Percentiles rank a stretch among this genome's conserved stretches.
phyloP scores from a whole-genome alignment of 2,329 filamentous ascomycete species.

The Neonectria hederae region DNA sequence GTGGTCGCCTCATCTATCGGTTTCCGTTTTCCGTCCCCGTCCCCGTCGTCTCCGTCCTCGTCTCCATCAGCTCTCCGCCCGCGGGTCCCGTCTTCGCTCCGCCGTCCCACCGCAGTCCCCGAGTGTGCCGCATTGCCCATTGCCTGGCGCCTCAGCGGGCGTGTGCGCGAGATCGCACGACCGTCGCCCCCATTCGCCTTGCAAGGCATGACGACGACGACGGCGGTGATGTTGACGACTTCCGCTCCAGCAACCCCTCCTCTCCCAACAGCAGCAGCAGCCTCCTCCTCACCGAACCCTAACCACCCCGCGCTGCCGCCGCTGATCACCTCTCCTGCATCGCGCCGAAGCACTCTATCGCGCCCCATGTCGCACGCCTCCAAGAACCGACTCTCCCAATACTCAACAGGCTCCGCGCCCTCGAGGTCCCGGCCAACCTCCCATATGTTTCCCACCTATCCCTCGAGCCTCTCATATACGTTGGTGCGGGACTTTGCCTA shows the following conservation, averaged over 20 bases:
- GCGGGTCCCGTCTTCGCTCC: constrained; percentile 26
- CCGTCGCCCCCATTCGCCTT: constrained; percentile 36
- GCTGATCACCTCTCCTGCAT: constrained; percentile 65
- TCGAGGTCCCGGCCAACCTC: constrained; percentile 81
- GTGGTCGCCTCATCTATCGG: constrained; percentile 23
- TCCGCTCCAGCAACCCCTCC: constrained; percentile 65
- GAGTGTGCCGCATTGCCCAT: constrained; percentile 32
- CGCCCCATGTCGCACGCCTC: constrained; percentile 79
- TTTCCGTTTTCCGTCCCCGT: not conserved
- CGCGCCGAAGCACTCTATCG: constrained; percentile 68
- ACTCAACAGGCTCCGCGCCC: constrained; percentile 75
- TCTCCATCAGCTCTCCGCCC: constrained; percentile 22
- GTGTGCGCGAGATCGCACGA: constrained; percentile 45
- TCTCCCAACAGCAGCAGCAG: constrained; percentile 56
- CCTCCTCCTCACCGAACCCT: constrained; percentile 55
- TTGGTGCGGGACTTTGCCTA: constrained; percentile 97
- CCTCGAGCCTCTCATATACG: constrained; percentile 88
- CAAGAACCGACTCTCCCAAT: constrained; percentile 84
- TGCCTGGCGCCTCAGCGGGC: constrained; percentile 41
- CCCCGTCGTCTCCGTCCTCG: constrained; percentile 7
- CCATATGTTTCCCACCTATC: constrained; percentile 83
- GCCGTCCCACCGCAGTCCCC: constrained; percentile 35
- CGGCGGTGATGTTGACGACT: constrained; percentile 66
- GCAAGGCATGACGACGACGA: constrained; percentile 51
- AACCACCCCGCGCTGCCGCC: constrained; percentile 65